Evolutionary conservation across 768 basidiomycete genomes (phyloP).

Genomic region (Pholiota conissans): DNA sequence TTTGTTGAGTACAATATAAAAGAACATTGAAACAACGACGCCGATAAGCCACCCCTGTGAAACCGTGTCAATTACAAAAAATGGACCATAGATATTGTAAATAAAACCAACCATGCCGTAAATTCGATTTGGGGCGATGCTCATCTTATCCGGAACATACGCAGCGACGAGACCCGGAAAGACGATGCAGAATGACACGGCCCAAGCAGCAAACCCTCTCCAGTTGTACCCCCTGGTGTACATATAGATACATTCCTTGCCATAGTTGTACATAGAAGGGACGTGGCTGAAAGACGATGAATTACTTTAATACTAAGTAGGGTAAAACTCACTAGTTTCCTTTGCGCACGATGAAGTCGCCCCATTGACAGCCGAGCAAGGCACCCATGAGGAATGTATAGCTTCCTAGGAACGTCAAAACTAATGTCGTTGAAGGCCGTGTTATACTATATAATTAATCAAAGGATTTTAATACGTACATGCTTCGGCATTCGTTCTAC

Average conservation of each 20-base stretch:
- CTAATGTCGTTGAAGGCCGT: no score
- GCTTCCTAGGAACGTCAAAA: constrained; percentile 16
- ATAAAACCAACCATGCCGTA: constrained; percentile 10
- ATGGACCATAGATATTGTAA: no score
- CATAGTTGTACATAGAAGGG: constrained; percentile 12
- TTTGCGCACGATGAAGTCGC: constrained; percentile 12
- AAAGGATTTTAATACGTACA: no score
- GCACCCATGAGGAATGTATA: constrained; percentile 18
- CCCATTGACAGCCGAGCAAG: constrained; percentile 18
- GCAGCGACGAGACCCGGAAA: constrained; percentile 17
- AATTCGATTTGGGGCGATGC: constrained; percentile 2
- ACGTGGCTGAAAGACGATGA: constrained; percentile 8
- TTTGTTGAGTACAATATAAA: constrained; percentile 9
- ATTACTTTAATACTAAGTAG: no score
- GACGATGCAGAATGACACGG: constrained; percentile 9
- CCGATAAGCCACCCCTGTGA: constrained; percentile 13
- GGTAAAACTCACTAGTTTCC: constrained; percentile 13
- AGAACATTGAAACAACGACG: constrained; percentile 6
- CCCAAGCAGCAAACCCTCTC: constrained; percentile 15
- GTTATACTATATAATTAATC: no score
- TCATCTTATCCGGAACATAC: constrained; percentile 14
- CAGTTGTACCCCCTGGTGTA: constrained; percentile 14
- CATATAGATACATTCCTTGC: constrained; percentile 10
- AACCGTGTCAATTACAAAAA: background rate
- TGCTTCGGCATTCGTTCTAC: constrained; percentile 10